Evolutionary conservation across 2,329 filamentous ascomycete genomes (phyloP), one percentile per base, ranked within the genome.

Genomic region (Phyllosticta paracitricarpa): DNA sequence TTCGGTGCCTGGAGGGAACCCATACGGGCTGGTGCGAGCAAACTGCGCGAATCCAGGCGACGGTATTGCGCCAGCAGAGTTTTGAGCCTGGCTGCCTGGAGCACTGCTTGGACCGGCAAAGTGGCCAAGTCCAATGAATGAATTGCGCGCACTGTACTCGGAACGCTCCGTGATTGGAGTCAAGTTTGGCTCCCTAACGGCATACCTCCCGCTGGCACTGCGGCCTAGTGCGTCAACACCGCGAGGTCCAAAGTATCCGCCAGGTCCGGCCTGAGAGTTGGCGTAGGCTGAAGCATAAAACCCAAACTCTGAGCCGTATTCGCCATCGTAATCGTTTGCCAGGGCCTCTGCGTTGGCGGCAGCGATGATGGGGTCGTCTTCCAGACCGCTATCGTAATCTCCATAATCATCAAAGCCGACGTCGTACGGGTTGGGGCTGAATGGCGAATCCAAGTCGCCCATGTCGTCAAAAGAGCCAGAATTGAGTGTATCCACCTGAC

Each of bases 91-190:
- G 2, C 25, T 26, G 33, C 35, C 35, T 5, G 52, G 52, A 19
- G 58, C 58, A 26, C 58, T 60, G 25, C 52, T 60, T 6, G 59
- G 62, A 79, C 83, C 63, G 77, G 74, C 28, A 67, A 25, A 26
- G 8, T 40, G 70, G 25, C 84, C 83, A 64, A 93, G 77, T 62
- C 88, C 90, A 77, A 95, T 89, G 62, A 96, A 84, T 0, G 89
- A 95, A 71, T 97, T 97, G 54, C 94, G 85, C 63, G 95, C 96
- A 52, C 91, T 96, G 78, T 96, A 97, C 74, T 99, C 94, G 63
- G 90, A 96, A 12, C 92, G 84, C 72, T 97, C 94, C 0, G 93
- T 97, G 68, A 99, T 97, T 5, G 94, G 94, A 1, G 94, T 97
- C 56, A 99, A 78, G 68, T 94, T 97, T 1, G 94, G 93, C 71